Percentiles rank a stretch among this genome's conserved stretches.
phyloP scores from a whole-genome alignment of 2,329 filamentous ascomycete species.

The Cladosporium velox region DNA sequence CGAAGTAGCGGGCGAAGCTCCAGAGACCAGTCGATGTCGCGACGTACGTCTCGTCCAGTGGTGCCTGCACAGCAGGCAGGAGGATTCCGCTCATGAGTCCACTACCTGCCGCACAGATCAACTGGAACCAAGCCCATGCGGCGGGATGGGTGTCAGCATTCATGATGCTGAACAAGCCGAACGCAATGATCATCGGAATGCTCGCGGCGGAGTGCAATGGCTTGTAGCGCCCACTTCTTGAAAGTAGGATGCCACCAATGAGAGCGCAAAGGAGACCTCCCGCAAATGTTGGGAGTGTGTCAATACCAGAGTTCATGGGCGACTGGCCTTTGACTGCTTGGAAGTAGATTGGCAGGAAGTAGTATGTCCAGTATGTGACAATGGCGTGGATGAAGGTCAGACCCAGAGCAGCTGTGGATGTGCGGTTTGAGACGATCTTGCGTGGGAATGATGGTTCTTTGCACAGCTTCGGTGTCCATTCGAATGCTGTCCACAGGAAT shows the following conservation, averaged over 20 bases:
- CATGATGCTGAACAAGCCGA: slow-evolving; percentile 46
- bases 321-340: slow-evolving; percentile 44
- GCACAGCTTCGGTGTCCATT: slow-evolving; percentile 16
- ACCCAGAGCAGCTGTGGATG: slow-evolving; percentile 36
- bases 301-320: slow-evolving; percentile 42
- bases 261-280: slow-evolving; percentile 22
- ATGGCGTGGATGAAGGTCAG: slow-evolving; percentile 44
- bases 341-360: slow-evolving; percentile 47
- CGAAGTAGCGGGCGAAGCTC: slow-evolving; percentile 50
- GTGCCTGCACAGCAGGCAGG: slow-evolving; percentile 47
- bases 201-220: slow-evolving; percentile 34
- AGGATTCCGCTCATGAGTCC: slow-evolving; percentile 44
- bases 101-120: slow-evolving; percentile 42
- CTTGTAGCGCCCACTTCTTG: slow-evolving; percentile 36
- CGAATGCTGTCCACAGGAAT: slow-evolving; percentile 22
- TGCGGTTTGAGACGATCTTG: slow-evolving; percentile 49
- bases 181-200: slow-evolving; percentile 37
- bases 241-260: slow-evolving; percentile 32
- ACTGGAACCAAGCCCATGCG: slow-evolving; percentile 46
- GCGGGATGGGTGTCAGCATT: slow-evolving; percentile 40
- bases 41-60: slow-evolving; percentile 40
- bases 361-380: slow-evolving; percentile 38
- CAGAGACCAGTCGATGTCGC: slow-evolving; percentile 44
- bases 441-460: slow-evolving; percentile 17
- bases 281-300: slow-evolving; percentile 41